Conservation (phyloP, 768 basidiomycete species). For the Xerocomus brunneocitrinus region DNA sequence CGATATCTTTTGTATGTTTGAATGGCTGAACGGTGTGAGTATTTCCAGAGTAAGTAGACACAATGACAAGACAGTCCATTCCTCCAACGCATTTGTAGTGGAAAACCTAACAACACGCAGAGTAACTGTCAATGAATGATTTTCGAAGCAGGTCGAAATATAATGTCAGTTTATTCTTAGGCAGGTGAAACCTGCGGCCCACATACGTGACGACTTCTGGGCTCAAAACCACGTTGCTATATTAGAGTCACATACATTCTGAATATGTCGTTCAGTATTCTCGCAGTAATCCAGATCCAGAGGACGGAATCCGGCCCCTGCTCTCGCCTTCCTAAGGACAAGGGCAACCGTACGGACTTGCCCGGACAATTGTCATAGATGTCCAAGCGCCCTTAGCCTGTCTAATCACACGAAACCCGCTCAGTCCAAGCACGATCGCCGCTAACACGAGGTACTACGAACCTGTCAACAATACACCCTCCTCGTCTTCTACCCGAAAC, state of each 20-base stretch:
- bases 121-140: too few species aligned
- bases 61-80: too few species aligned
- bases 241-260: background rate
- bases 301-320: background rate
- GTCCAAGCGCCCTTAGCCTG: slow-evolving; percentile 7
- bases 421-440: background rate
- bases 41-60: too few species aligned
- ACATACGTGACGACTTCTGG: background rate
- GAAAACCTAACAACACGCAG: too few species aligned
- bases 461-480: slow-evolving; percentile 22
- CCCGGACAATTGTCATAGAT: background rate
- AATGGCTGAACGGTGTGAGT: too few species aligned
- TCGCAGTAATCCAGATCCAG: background rate
- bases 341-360: too few species aligned
- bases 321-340: background rate
- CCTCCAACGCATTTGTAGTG: too few species aligned
- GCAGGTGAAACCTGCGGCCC: background rate
- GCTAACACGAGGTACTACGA: background rate
- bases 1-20: too few species aligned
- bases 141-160: too few species aligned
- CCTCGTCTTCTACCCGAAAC: slow-evolving; percentile 23
- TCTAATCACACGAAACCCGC: slow-evolving; percentile 3
- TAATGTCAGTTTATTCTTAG: too few species aligned
- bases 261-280: background rate
- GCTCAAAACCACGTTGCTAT: too few species aligned